Conservation (phyloP, 2,329 filamentous ascomycete genomes). For the Sphaerulina musiva region DNA sequence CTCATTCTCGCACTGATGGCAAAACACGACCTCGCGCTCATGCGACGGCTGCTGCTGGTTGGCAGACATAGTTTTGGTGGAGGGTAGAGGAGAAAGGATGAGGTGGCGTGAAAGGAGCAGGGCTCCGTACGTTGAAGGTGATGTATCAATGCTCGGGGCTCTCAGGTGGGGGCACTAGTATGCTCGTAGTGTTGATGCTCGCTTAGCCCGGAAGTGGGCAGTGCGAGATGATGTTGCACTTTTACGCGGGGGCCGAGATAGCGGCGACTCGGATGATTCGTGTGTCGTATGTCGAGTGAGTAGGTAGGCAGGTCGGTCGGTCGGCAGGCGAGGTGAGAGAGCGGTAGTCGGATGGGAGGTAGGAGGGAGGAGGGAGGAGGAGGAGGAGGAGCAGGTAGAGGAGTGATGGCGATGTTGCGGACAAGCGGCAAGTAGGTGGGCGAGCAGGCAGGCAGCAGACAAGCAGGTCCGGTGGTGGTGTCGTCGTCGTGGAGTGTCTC, state of each 20-base stretch:
- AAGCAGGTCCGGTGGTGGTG: too few relatives aligned
- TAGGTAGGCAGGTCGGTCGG: too few relatives aligned
- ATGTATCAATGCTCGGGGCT: neutral
- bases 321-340: too few relatives aligned
- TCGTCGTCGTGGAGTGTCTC: too few relatives aligned
- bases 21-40: conserved; percentile 69
- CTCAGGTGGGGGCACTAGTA: neutral
- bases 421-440: too few relatives aligned
- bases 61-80: conserved; percentile 5
- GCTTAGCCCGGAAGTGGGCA: neutral
- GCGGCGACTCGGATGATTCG: too few relatives aligned
- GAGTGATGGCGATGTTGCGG: too few relatives aligned
- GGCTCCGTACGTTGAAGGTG: conserved; percentile 12
- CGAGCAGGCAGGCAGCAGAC: too few relatives aligned
- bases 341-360: too few relatives aligned
- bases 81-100: neutral
- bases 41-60: conserved; percentile 12
- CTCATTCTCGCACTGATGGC: conserved; percentile 72
- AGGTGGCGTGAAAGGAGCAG: conserved; percentile 10
- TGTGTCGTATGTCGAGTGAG: too few relatives aligned
- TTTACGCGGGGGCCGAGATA: too few relatives aligned
- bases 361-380: neutral
- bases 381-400: too few relatives aligned
- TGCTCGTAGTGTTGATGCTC: neutral
- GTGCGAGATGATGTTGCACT: neutral